Evolutionary conservation across 2,329 filamentous ascomycete species (phyloP), one percentile per base, ranked within the genome.

Genomic region (Pyrenochaeta sp.): DNA sequence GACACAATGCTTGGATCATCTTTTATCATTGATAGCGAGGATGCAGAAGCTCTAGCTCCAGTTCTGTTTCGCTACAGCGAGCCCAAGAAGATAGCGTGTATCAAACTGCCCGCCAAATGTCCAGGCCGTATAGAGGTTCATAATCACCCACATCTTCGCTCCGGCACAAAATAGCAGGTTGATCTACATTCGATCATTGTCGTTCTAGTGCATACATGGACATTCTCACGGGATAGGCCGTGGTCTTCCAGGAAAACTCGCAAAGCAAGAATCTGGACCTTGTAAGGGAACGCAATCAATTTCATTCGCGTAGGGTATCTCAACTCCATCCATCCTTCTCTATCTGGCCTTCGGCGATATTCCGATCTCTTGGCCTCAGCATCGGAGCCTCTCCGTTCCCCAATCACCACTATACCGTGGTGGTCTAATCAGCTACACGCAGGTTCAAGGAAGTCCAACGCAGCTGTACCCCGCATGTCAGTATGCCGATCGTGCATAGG

Each of bases 371-470:
- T 34, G 27, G 28, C 28, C n/a, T 24, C 28, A 2, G 10, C 8
- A 10, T 32, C 40, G 44, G 22, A 44, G 22, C 25, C 25, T 25
- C 40, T 44, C 40, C 40, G 25, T n/a, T 1, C 22, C 13, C 13
- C 22, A 25, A 24, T 12, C 25, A 3, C 39, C n/a, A 22, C 7
- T 42, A 22, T 42, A 19, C n/a, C 39, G 24, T n/a, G n/a, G 10
- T 12, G 25, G 24, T 28, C 5, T n/a, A 8, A 47, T 50, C 48
- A 50, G 19, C 25, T 50, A 47, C 59, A 62, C 13, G 50, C 50
- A 36, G 52, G 52, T 44, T 59, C 55, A 48, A 66, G 56, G 40
- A 65, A 59, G 50, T 61, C 51, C 15, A 66, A 43, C 10, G 58
- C 56, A 47, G 59, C 64, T 67, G 34, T 56, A 36, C 7, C 19